Base-by-base conservation (phyloP, 2,329 filamentous ascomycete species). In the Colletotrichum sp. region DNA sequence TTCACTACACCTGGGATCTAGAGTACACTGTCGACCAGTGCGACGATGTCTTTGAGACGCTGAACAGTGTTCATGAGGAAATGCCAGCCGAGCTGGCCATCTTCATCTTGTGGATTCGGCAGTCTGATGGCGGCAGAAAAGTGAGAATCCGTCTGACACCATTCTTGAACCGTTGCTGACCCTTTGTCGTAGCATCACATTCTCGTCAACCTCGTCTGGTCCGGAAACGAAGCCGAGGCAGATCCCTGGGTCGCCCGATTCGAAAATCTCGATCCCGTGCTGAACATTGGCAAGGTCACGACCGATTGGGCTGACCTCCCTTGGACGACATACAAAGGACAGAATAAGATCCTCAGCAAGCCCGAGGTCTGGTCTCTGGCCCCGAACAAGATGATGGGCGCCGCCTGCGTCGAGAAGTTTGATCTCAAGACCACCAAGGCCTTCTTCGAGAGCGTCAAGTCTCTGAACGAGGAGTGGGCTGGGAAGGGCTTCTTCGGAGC, bases 81-180 rank as follows among this genome's bases (percentile, higher is more conserved):
- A 8, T 81, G 86, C 10, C 79, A 78, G 66, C 83, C 6, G 36
- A 75, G 8, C 6, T 75, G 85, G 4, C 75, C 81, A 32, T 84
- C 83, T 79, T 81, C 80, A 63, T 79, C 85, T 59, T 85, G 82
- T 78, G 68, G 86, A 7, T 83, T 82, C 68, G 81, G 82, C 71
- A 76, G 32, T 71, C 70, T 59, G 24, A 71, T 26, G 39, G 52
- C 5, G 64, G 74, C 21, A 65, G 70, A 77, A 63, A 79, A 80
- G 15, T 79, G 79, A 16, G 78, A 9, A 15, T 8, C 9, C n/a
- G 12, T 83, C 30, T 77, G 82, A n/a, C 72, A 78, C 32, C 16
- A 80, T 81, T 76, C 81, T 59, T 63, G 71, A 2, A 28, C 3
- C 13, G 1, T 34, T 59, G 12, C 24, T 49, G 6, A 55, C 24